Percentiles rank a stretch among this genome's conserved stretches.
Evolutionary conservation across 192 early-diverging fungal species (phyloP).

Genomic region (Endogone sp.): DNA sequence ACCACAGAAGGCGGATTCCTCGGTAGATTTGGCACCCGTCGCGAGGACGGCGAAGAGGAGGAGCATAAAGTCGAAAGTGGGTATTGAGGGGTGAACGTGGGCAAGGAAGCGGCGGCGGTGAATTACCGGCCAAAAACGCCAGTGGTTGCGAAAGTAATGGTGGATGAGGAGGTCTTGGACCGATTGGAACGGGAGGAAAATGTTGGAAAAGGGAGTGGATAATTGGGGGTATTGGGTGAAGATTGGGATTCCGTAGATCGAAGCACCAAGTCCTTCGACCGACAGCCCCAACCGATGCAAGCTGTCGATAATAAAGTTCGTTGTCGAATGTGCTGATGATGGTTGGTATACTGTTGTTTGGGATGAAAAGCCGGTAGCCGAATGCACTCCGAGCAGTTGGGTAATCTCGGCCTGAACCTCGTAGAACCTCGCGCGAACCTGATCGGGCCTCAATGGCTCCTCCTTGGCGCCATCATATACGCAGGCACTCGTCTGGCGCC

Average conservation of each 20-base stretch:
- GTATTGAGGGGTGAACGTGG: background rate
- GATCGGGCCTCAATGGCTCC: background rate
- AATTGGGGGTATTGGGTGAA: background rate
- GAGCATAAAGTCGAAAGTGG: background rate
- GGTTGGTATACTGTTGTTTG: background rate
- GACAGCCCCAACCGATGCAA: background rate
- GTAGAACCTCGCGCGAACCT: background rate
- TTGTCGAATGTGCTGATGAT: background rate
- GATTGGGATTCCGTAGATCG: background rate
- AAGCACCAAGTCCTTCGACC: background rate
- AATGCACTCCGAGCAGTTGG: background rate
- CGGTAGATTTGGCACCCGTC: background rate
- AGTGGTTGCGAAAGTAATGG: background rate
- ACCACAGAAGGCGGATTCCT: background rate
- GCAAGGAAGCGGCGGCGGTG: background rate
- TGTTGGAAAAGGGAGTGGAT: background rate
- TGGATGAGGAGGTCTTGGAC: background rate
- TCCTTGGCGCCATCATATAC: background rate
- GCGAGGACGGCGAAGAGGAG: constrained; percentile 1
- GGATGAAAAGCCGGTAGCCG: background rate
- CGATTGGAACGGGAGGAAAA: background rate
- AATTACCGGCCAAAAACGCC: background rate
- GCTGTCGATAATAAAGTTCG: background rate
- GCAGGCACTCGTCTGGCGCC: background rate
- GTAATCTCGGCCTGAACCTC: background rate